Base-by-base conservation (phyloP, 805 yeast species). In the Yarrowia deformans region DNA sequence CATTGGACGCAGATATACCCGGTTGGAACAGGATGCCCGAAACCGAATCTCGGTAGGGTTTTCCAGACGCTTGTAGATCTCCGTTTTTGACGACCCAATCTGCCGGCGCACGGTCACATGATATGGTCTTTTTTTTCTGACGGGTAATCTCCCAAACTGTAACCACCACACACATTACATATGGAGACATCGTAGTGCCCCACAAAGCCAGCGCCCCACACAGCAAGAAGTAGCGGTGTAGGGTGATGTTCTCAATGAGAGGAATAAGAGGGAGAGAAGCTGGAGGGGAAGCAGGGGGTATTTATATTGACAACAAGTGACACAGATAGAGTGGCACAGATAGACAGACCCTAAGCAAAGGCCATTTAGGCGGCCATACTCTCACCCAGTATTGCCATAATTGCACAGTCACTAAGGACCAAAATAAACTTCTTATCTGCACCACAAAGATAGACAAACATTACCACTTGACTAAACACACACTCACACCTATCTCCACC, bases 391-490 rank as follows among this genome's bases (percentile, higher is more conserved):
- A 5, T 10, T 14, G 16, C n/a, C n/a, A n/a, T n/a, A n/a, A n/a
- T n/a, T n/a, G n/a, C n/a, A n/a, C 13, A 10, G 16, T 13, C 16
- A 10, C 4, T 39, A 12, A 10, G 6, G 16, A 12, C 6, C 35
- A 29, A 14, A 58, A 58, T 56, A 56, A 56, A 40, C 63, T 56
- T 56, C 63, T 56, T 56, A 56, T 56, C 63, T 56, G 63, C 63
- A 56, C 60, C 49, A 18, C 66, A 43, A 18, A 60, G 66, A 60
- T 43, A 60, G 52, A 45, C 52, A 34, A 12, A 58, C 66, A 39
- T 60, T 42, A 43, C 52, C 40, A 23, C 52, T n/a, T n/a, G 14
- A 14, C 18, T 37, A 9, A 13, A 46, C 50, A 12, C 16, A 16
- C 39, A 10, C 37, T 10, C 49, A 42, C 18, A 5, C 18, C 3